Evolutionary conservation across 768 basidiomycete genomes (phyloP).

Genomic region (Trametes punicea): DNA sequence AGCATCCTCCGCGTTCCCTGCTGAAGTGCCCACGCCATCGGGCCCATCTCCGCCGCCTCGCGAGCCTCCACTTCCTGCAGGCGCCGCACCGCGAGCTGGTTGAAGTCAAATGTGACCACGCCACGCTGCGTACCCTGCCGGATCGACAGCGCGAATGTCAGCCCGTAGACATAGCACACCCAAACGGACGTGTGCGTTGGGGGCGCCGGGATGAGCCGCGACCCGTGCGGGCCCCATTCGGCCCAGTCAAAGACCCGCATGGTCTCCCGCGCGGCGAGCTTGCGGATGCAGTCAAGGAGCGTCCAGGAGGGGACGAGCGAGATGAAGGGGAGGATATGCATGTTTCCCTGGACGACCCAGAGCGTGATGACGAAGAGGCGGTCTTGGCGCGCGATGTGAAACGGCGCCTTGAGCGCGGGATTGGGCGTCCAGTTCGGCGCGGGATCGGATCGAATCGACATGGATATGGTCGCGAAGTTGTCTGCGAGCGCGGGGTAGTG

Average conservation of each 20-base stretch:
- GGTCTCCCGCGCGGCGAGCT: conserved; percentile 17
- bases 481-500: conserved; percentile 38
- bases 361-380: conserved; percentile 48
- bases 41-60: neutral
- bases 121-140: conserved; percentile 18
- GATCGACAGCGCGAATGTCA: conserved; percentile 36
- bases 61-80: conserved; percentile 10
- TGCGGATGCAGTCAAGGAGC: conserved; percentile 29
- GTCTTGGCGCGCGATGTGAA: conserved; percentile 39
- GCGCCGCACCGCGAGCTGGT: conserved; percentile 34
- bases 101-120: conserved; percentile 51
- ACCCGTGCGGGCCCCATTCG: conserved; percentile 49
- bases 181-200: conserved; percentile 37
- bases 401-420: conserved; percentile 39
- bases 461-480: conserved; percentile 28
- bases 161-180: conserved; percentile 58
- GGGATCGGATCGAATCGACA: conserved; percentile 54
- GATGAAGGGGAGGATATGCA: conserved; percentile 31
- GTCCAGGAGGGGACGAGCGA: conserved; percentile 43
- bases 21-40: neutral
- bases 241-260: conserved; percentile 40
- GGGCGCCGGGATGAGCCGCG: conserved; percentile 39
- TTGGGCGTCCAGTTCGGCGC: conserved; percentile 43
- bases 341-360: conserved; percentile 31
- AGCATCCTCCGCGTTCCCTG: neutral